Base-by-base conservation (phyloP, 345 rosid genomes). In the Geranium brycei region DNA sequence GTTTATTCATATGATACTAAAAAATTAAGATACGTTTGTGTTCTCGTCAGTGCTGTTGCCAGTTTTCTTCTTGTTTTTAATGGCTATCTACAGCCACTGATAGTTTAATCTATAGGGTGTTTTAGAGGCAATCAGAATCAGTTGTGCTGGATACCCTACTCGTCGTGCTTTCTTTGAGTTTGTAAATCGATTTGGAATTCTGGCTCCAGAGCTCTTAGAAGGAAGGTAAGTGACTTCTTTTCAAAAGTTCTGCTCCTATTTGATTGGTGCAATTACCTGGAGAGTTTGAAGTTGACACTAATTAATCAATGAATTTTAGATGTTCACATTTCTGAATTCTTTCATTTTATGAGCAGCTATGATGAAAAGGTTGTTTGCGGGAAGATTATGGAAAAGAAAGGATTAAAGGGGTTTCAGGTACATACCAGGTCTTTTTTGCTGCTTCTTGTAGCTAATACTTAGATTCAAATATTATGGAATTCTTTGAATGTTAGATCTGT, bases 91-190 rank as follows among this genome's bases (percentile, higher is more conserved):
- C 59, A 59, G 15, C 31, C 47, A 23, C 66, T 71, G 53, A 65
- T 61, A 40, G 58, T 57, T 79, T 38, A 66, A 4, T 60, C 35
- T 72, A 31, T 47, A 47, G 53, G 53, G 53, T 47, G 53, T 47
- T 47, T 13, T 88, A 66, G 96, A 89, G 73, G 99, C 99, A 57
- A 93, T 93, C 70, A 83, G 97, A 81, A 93, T 93, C 71, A 93
- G 99, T 69, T 86, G 93, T 62, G 99, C 99, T 14, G 99, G 99
- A 38, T 93, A 86, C 74, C 99, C 99, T 59, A 93, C 99, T 75
- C 95, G 99, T 15, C 81, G 77, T 57, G 85, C 95, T 53, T 93
- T 90, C 75, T 93, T 88, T 57, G 97, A 93, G 81, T 93, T 93
- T 75, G 64, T 81, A n/a, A 88, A 85, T 72, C 78, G 97, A 61